These are phyloP conservation scores for Calocybe cyanea DNA, from an alignment of 768 basidiomycete genomes.

Conservation along the genomic window DNA sequence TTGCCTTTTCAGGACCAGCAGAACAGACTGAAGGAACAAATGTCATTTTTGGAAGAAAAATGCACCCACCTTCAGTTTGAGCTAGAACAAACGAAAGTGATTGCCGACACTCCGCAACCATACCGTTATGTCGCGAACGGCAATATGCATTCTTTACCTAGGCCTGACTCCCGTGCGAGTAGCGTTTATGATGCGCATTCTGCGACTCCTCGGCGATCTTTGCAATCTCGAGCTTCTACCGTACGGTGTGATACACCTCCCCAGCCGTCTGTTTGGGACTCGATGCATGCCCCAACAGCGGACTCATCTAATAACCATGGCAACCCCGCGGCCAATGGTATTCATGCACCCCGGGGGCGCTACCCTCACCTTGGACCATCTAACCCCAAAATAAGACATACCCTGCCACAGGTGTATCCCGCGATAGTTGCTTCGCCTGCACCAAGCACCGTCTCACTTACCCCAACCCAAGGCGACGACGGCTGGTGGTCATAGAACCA, in stretches of 20 bases:
- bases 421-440: conserved; percentile 62
- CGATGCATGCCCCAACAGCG: conserved; percentile 49
- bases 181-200: conserved; percentile 52
- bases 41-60: conserved; percentile 58
- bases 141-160: conserved; percentile 42
- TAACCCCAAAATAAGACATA: conserved; percentile 30
- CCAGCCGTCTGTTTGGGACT: conserved; percentile 65
- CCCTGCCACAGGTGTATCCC: conserved; percentile 22
- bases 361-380: conserved; percentile 33
- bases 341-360: conserved; percentile 31
- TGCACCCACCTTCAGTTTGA: conserved; percentile 55
- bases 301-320: conserved; percentile 24
- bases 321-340: conserved; percentile 13
- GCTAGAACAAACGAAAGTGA: conserved; percentile 44
- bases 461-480: conserved; percentile 66
- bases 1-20: conserved; percentile 75
- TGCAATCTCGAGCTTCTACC: conserved; percentile 29
- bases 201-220: conserved; percentile 44
- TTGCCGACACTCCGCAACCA: conserved; percentile 25
- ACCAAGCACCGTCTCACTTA: conserved; percentile 68
- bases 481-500: conserved; percentile 70
- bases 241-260: conserved; percentile 47
- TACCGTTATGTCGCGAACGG: conserved; percentile 41
- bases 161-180: conserved; percentile 76
- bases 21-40: conserved; percentile 62